A percentile compares a stretch with the other conserved stretches of the same genome.
Evolutionary conservation across 306 rosid genomes (phyloP).

Genomic region (Glycine tomentella): DNA sequence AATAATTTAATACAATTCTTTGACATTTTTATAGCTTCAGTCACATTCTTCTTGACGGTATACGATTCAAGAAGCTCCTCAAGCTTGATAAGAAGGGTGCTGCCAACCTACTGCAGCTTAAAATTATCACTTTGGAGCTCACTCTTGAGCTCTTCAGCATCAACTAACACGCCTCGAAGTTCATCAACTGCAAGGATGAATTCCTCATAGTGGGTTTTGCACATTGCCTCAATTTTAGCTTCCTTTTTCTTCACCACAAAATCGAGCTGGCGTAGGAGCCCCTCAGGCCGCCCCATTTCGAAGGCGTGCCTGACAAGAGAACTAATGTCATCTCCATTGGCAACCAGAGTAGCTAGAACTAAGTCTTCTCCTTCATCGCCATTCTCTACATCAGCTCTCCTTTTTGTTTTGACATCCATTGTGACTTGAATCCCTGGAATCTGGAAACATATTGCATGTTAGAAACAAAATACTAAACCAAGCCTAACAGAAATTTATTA

Average conservation of each 20-base stretch:
- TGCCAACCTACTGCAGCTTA: conserved; percentile 92
- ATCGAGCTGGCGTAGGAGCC: conserved; percentile 84
- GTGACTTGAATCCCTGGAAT: conserved; percentile 40
- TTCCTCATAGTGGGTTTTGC: conserved; percentile 97
- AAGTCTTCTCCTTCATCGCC: conserved; percentile 87
- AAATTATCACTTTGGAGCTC: conserved; percentile 86
- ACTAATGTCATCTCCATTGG: conserved; percentile 87
- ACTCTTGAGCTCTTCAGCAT: conserved; percentile 74
- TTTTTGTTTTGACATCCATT: conserved; percentile 69
- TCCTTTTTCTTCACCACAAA: conserved; percentile 84
- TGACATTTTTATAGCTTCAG: conserved; percentile 83
- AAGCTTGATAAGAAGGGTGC: conserved; percentile 71
- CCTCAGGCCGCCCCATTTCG: conserved; percentile 85
- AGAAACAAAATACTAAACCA: not conserved
- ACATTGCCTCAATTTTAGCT: conserved; percentile 92
- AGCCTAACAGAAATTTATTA: too few species aligned
- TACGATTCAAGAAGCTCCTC: conserved; percentile 93
- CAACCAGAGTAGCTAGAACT: conserved; percentile 82
- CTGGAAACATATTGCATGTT: conserved; percentile 30
- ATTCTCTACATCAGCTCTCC: conserved; percentile 63
- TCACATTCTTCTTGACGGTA: conserved; percentile 79
- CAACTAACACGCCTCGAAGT: conserved; percentile 92
- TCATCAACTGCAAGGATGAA: conserved; percentile 97
- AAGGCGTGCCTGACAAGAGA: conserved; percentile 87
- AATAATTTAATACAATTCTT: conserved; percentile 73